Evolutionary conservation across 345 rosid species (phyloP).

Genomic region (Eucalyptus guilfoylei): DNA sequence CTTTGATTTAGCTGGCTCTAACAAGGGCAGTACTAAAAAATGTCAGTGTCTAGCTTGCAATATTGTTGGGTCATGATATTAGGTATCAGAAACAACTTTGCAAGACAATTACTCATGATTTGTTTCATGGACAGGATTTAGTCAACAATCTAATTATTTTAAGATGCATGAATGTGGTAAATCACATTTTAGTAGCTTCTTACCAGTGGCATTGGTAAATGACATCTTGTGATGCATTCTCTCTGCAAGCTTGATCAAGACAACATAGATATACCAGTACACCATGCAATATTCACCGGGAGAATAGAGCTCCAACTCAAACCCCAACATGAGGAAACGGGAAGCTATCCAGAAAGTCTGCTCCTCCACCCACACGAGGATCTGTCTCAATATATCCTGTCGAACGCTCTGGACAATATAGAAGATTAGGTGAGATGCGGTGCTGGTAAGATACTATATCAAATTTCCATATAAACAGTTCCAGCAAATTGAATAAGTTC

Average conservation of each 20-base stretch:
- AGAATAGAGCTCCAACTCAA: slow-evolving; percentile 91
- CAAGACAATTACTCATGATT: neutral
- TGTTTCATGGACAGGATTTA: neutral
- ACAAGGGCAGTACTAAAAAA: neutral
- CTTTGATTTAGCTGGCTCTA: slow-evolving; percentile 54
- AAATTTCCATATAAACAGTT: neutral
- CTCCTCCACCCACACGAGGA: slow-evolving; percentile 88
- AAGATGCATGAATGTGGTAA: neutral
- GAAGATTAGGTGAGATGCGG: neutral
- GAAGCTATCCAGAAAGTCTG: slow-evolving; percentile 91
- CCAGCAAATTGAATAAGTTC: neutral
- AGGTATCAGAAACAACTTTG: neutral
- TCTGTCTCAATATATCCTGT: slow-evolving; percentile 35
- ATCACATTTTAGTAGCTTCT: neutral
- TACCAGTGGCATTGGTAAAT: slow-evolving; percentile 25
- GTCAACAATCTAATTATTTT: neutral
- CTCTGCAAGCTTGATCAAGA: slow-evolving; percentile 71
- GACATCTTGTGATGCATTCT: slow-evolving; percentile 59
- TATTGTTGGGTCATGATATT: neutral
- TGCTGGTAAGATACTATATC: neutral
- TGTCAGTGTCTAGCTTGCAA: neutral
- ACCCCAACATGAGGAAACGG: slow-evolving; percentile 81
- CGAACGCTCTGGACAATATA: slow-evolving; percentile 36
- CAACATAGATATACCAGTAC: slow-evolving; percentile 78
- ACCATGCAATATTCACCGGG: slow-evolving; percentile 88